These are phyloP conservation scores for Zymoseptoria pseudotritici DNA, from an alignment of 2,329 filamentous ascomycete genomes.

Conservation along the genomic window DNA sequence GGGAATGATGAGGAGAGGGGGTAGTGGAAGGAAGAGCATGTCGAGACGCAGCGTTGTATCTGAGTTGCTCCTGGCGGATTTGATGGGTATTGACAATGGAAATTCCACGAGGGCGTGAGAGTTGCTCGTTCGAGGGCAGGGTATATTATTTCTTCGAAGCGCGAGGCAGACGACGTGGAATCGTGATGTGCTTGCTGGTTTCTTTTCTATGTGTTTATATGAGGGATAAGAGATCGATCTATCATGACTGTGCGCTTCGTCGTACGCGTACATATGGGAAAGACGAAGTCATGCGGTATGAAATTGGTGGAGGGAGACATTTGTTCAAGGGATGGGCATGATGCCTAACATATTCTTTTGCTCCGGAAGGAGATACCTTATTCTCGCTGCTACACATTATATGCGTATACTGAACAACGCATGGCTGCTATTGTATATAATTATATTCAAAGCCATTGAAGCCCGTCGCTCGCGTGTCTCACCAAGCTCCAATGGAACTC, in stretches of 20 bases:
- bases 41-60: background rate
- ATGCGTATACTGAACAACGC: too few species aligned
- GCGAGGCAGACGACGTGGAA: background rate
- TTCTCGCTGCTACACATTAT: too few species aligned
- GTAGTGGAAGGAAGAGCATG: background rate
- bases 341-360: too few species aligned
- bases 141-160: too few species aligned
- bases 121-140: too few species aligned
- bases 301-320: background rate
- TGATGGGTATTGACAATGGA: background rate
- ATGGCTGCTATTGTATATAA: too few species aligned
- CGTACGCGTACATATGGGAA: background rate
- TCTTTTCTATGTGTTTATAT: background rate
- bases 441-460: too few species aligned
- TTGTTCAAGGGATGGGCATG: too few species aligned
- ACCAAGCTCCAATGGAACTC: too few species aligned
- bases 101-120: background rate
- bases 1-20: too few species aligned
- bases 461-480: too few species aligned
- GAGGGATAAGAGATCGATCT: background rate
- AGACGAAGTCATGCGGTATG: background rate
- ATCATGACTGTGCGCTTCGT: background rate
- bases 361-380: too few species aligned
- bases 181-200: background rate
- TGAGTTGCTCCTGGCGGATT: background rate